Evolutionary conservation across 2,329 filamentous ascomycete genomes (phyloP).

Genomic region (Colletotrichum sp.): DNA sequence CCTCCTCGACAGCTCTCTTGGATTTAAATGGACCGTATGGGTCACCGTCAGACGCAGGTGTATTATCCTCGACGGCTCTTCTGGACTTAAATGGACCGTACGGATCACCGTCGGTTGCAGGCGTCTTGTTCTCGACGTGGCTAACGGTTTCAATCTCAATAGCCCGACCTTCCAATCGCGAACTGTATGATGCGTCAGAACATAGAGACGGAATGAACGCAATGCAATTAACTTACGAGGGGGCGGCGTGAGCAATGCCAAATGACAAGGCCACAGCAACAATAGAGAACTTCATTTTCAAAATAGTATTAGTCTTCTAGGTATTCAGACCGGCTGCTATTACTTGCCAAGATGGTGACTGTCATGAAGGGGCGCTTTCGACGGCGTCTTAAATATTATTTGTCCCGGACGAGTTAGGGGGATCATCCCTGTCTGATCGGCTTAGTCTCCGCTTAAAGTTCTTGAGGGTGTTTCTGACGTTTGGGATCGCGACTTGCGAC

Average conservation of each 20-base stretch:
- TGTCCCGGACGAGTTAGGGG: not conserved
- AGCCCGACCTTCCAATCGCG: not conserved
- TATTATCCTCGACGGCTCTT: not conserved
- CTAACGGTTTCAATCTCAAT: not conserved
- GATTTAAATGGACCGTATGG: not conserved
- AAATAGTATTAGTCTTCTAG: not conserved
- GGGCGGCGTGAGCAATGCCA: not conserved
- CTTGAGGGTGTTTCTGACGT: not conserved
- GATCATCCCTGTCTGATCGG: not conserved
- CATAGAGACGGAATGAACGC: not conserved
- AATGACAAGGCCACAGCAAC: not conserved
- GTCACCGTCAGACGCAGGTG: too few species aligned
- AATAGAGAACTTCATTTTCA: not conserved
- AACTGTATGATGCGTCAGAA: not conserved
- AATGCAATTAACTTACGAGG: not conserved
- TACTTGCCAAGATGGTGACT: fast-evolving
- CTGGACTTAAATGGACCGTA: not conserved
- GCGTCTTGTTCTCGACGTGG: not conserved
- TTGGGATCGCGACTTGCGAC: not conserved
- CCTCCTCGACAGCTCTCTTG: not conserved
- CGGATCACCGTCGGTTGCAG: not conserved
- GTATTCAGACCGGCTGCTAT: not conserved
- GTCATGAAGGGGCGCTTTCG: not conserved
- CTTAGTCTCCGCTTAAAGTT: not conserved
- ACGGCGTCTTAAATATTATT: not conserved